Conservation (phyloP, 192 early-diverging fungal species). For the Rhizophagus prolifer region DNA sequence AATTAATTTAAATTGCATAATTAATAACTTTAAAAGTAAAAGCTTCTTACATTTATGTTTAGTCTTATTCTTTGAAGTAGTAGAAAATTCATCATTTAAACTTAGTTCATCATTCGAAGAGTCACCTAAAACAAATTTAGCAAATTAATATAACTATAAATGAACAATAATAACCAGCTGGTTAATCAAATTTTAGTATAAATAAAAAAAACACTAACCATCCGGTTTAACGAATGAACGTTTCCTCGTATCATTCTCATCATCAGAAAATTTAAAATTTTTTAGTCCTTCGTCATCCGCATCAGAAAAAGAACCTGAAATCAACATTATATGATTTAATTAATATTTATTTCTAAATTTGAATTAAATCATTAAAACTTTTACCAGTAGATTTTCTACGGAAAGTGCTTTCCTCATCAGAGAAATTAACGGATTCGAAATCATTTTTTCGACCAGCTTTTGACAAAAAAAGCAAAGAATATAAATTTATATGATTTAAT, state of each 20-base stretch:
- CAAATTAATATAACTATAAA: not conserved
- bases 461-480: not conserved
- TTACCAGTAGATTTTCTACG: not conserved
- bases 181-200: not conserved
- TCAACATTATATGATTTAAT: not conserved
- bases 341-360: not conserved
- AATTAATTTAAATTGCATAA: not conserved
- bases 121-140: not conserved
- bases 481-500: not conserved
- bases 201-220: not conserved
- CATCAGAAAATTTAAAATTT: not conserved
- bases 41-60: not conserved
- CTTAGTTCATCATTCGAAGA: not conserved
- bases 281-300: not conserved
- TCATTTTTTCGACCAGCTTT: not conserved
- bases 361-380: not conserved
- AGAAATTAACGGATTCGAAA: not conserved
- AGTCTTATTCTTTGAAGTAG: not conserved
- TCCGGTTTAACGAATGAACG: not conserved
- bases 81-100: not conserved
- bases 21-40: not conserved
- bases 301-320: not conserved
- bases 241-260: not conserved
- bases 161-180: not conserved
- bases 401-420: not conserved